A percentile compares a stretch with the other conserved stretches of the same genome.
These are phyloP conservation scores for Thielaviopsis musarum DNA, from an alignment of 2,329 filamentous ascomycete genomes.

Conservation along the genomic window DNA sequence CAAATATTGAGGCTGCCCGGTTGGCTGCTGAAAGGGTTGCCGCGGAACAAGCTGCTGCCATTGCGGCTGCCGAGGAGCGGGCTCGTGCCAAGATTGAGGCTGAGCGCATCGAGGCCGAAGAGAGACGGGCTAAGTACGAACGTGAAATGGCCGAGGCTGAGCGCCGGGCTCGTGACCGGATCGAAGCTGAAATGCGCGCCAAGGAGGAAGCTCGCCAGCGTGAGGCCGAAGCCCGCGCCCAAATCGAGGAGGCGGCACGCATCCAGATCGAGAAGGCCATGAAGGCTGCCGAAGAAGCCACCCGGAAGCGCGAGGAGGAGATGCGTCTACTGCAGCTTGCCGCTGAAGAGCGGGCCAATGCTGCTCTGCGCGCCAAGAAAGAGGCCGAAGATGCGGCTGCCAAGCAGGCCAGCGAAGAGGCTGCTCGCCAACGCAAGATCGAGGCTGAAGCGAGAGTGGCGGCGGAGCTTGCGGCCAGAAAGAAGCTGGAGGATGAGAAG, in stretches of 20 bases:
- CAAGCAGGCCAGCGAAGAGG: slow-evolving; percentile 13
- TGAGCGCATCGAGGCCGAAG: slow-evolving; percentile 17
- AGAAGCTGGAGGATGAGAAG: slow-evolving; percentile 19
- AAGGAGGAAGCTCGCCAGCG: slow-evolving; percentile 16
- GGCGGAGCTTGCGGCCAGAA: slow-evolving; percentile 24
- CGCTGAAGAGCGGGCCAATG: slow-evolving; percentile 16
- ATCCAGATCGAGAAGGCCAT: slow-evolving; percentile 12
- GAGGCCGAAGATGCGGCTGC: slow-evolving; percentile 20
- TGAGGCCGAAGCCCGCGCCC: slow-evolving; percentile 16
- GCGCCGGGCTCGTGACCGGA: slow-evolving; percentile 21
- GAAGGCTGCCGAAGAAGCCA: slow-evolving; percentile 16
- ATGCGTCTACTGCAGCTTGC: slow-evolving; percentile 7
- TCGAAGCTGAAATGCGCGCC: slow-evolving; percentile 16
- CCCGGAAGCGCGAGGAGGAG: slow-evolving; percentile 15
- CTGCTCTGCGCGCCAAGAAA: slow-evolving; percentile 21
- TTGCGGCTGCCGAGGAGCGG: slow-evolving; percentile 28
- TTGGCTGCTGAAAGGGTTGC: slow-evolving; percentile 17
- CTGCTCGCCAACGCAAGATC: slow-evolving; percentile 15
- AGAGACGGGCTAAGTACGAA: slow-evolving; percentile 19
- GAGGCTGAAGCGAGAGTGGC: slow-evolving; percentile 17
- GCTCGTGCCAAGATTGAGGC: slow-evolving; percentile 23
- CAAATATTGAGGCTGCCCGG: slow-evolving; percentile 23
- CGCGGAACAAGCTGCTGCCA: slow-evolving; percentile 21
- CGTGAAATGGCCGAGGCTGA: slow-evolving; percentile 22
- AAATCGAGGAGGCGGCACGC: slow-evolving; percentile 17